These are phyloP conservation scores for Stylosanthes scabra DNA, from an alignment of 331 rosid genomes.

Conservation along the genomic window DNA sequence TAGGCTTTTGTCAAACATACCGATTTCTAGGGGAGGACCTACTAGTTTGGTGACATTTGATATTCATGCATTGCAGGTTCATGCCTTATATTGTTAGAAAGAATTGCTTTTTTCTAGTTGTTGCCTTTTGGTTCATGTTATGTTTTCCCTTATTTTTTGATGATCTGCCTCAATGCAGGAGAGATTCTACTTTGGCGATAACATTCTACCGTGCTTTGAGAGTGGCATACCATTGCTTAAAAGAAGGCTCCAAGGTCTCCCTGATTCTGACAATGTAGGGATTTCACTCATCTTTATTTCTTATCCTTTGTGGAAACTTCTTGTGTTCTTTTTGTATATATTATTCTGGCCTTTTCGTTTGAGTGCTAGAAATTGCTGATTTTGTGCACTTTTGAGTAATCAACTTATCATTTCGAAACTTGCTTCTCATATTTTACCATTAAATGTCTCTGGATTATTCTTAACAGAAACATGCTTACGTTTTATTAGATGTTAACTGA, in stretches of 20 bases:
- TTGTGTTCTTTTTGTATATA: background rate
- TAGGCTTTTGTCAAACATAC: constrained; percentile 88
- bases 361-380: constrained; percentile 21
- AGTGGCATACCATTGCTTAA: constrained; percentile 95
- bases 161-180: constrained; percentile 59
- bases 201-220: constrained; percentile 95
- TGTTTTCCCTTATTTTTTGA: constrained; percentile 21
- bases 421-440: constrained; percentile 7
- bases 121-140: constrained; percentile 6
- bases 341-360: constrained; percentile 16
- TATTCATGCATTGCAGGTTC: constrained; percentile 98
- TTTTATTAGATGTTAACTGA: background rate
- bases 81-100: constrained; percentile 31
- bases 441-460: constrained; percentile 13
- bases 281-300: constrained; percentile 18
- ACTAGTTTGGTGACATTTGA: constrained; percentile 94
- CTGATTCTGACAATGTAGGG: constrained; percentile 92
- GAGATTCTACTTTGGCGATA: constrained; percentile 98
- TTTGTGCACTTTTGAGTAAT: constrained; percentile 13
- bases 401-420: constrained; percentile 6
- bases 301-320: constrained; percentile 4
- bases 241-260: constrained; percentile 87
- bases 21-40: constrained; percentile 98
- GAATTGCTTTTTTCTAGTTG: constrained; percentile 36
- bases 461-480: background rate